Percentiles rank a stretch among this genome's conserved stretches.
phyloP scores from a whole-genome alignment of 352 stramenopile species.

The Pythium phragmiticola region DNA sequence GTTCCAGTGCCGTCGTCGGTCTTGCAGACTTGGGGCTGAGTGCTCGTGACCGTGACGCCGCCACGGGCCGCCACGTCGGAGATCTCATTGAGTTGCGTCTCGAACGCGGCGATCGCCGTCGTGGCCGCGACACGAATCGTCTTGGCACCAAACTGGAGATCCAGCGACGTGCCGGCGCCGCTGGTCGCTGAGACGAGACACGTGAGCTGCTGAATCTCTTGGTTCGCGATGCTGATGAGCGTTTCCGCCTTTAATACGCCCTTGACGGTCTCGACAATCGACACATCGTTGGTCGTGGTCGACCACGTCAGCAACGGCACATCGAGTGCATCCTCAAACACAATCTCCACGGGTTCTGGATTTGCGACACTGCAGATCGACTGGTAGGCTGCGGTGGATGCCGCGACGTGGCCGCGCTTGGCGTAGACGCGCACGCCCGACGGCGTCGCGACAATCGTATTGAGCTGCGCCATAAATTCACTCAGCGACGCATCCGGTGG shows the following conservation, averaged over 20 bases:
- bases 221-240: slow-evolving; percentile 51
- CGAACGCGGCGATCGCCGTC: slow-evolving; percentile 33
- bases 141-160: slow-evolving; percentile 49
- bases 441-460: slow-evolving; percentile 39
- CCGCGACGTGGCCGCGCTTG: slow-evolving; percentile 24
- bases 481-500: slow-evolving; percentile 40
- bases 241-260: slow-evolving; percentile 35
- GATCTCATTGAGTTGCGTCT: slow-evolving; percentile 54
- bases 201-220: slow-evolving; percentile 48
- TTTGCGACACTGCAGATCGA: slow-evolving; percentile 63
- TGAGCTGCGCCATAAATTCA: slow-evolving; percentile 53
- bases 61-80: slow-evolving; percentile 36
- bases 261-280: slow-evolving; percentile 58
- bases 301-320: slow-evolving; percentile 54
- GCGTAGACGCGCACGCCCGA: slow-evolving; percentile 47
- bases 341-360: slow-evolving; percentile 40
- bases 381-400: slow-evolving; percentile 33
- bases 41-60: slow-evolving; percentile 51
- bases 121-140: slow-evolving; percentile 33
- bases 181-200: slow-evolving; percentile 45
- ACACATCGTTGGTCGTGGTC: slow-evolving; percentile 54
- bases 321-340: slow-evolving; percentile 62
- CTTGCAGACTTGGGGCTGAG: slow-evolving; percentile 37
- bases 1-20: slow-evolving; percentile 27
- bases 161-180: slow-evolving; percentile 38